phyloP scores from a whole-genome alignment of 2,329 filamentous ascomycete genomes.

The Aspergillus terreus region DNA sequence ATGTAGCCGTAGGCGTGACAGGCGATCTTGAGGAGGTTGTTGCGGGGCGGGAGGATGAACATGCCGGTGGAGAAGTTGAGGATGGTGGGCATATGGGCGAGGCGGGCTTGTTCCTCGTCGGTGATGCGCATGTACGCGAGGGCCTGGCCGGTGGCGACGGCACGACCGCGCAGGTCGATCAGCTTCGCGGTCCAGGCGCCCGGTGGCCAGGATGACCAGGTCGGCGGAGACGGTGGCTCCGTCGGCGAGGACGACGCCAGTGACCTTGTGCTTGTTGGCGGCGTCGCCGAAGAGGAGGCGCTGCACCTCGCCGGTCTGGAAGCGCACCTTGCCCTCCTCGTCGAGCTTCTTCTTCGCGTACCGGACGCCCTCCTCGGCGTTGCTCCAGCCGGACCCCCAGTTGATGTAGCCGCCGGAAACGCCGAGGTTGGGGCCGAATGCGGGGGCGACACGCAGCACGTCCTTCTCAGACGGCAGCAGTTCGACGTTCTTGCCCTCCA shows the following conservation, averaged over 20 bases:
- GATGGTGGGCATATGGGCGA: conserved; percentile 65
- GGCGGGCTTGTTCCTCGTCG: conserved; percentile 61
- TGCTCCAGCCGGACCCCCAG: conserved; percentile 45
- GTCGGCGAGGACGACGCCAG: conserved; percentile 51
- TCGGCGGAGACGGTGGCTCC: conserved; percentile 58
- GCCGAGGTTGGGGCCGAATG: conserved; percentile 31
- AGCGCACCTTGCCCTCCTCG: conserved; percentile 31
- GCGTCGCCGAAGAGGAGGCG: conserved; percentile 26
- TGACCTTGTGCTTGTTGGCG: conserved; percentile 19
- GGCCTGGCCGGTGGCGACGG: conserved; percentile 76
- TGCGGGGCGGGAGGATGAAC: conserved; percentile 54
- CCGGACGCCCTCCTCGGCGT: conserved; percentile 40
- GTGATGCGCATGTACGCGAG: conserved; percentile 75
- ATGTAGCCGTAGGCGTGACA: conserved; percentile 67
- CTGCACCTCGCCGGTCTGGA: conserved; percentile 35
- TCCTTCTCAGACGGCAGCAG: conserved; percentile 32
- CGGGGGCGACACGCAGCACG: conserved; percentile 31
- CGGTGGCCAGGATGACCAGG: conserved; percentile 75
- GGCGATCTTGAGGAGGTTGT: conserved; percentile 63
- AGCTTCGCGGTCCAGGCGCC: conserved; percentile 83
- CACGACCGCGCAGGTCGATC: conserved; percentile 71
- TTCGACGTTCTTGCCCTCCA: conserved; percentile 33
- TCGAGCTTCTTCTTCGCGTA: conserved; percentile 38
- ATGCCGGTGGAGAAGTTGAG: conserved; percentile 49
- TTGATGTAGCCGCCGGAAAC: conserved; percentile 44